A percentile compares a stretch with the other conserved stretches of the same genome.
These are phyloP conservation scores for Globisporangium solare DNA, from an alignment of 352 stramenopile genomes.

Conservation along the genomic window DNA sequence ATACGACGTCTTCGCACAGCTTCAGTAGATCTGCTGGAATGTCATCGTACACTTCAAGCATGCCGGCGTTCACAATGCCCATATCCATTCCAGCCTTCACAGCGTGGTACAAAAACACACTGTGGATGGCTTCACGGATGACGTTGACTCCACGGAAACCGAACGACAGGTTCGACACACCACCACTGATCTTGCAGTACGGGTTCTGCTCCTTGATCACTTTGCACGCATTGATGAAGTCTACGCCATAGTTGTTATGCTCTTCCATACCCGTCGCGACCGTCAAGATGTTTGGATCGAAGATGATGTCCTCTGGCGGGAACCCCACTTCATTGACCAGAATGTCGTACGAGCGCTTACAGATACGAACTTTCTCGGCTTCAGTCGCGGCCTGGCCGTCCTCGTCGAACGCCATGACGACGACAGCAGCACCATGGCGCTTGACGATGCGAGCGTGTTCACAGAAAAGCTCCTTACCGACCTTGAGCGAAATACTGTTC, in stretches of 20 bases:
- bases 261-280: constrained; percentile 97
- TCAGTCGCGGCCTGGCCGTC: constrained; percentile 94
- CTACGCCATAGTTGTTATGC: constrained; percentile 97
- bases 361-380: constrained; percentile 96
- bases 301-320: constrained; percentile 97
- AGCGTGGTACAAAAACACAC: constrained; percentile 95
- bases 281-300: constrained; percentile 97
- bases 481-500: constrained; percentile 97
- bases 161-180: constrained; percentile 96
- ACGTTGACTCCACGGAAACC: constrained; percentile 97
- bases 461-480: constrained; percentile 95
- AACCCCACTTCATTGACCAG: constrained; percentile 93
- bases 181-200: constrained; percentile 95
- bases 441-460: constrained; percentile 93
- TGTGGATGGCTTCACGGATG: constrained; percentile 96
- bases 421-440: constrained; percentile 93
- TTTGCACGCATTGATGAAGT: constrained; percentile 95
- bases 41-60: constrained; percentile 84
- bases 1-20: constrained; percentile 91
- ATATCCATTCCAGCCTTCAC: constrained; percentile 97
- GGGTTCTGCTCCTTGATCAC: constrained; percentile 95
- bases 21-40: constrained; percentile 84
- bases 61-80: constrained; percentile 96
- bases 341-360: constrained; percentile 98
- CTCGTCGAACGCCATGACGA: constrained; percentile 98